A percentile compares a stretch with the other conserved stretches of the same genome.
Evolutionary conservation across 2,329 filamentous ascomycete species (phyloP).

Genomic region (Aspergillus sp.): DNA sequence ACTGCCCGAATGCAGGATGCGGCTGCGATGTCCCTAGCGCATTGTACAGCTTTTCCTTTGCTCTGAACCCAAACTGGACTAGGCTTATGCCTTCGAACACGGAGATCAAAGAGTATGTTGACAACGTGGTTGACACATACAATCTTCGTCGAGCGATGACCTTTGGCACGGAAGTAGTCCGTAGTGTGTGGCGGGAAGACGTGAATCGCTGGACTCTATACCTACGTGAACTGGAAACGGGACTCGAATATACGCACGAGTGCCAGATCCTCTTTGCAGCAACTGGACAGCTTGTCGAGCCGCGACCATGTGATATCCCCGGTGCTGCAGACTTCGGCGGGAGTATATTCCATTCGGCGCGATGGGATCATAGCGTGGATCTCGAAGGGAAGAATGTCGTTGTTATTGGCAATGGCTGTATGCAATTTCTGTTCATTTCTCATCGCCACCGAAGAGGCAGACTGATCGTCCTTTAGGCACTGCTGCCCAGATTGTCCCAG

Average conservation of each 20-base stretch:
- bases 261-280: slow-evolving; percentile 53
- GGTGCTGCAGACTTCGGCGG: slow-evolving; percentile 26
- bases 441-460: neutral
- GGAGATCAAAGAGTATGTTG: slow-evolving; percentile 55
- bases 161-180: slow-evolving; percentile 18
- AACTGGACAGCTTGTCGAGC: slow-evolving; percentile 57
- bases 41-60: slow-evolving; percentile 59
- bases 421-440: neutral
- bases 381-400: slow-evolving; percentile 30
- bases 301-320: slow-evolving; percentile 45
- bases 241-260: slow-evolving; percentile 39
- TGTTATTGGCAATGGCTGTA: slow-evolving; percentile 39
- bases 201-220: slow-evolving; percentile 50
- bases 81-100: slow-evolving; percentile 49
- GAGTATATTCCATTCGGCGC: slow-evolving; percentile 29
- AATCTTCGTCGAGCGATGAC: slow-evolving; percentile 36
- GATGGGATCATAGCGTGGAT: slow-evolving; percentile 27
- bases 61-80: slow-evolving; percentile 54
- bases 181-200: slow-evolving; percentile 51
- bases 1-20: slow-evolving; percentile 38
- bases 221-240: slow-evolving; percentile 27
- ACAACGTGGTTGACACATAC: slow-evolving; percentile 52
- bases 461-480: slow-evolving; percentile 18
- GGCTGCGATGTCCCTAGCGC: slow-evolving; percentile 56
- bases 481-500: slow-evolving; percentile 30